Percentiles rank a stretch among this genome's conserved stretches.
phyloP scores from a whole-genome alignment of 306 rosid species.

The Sesbania bispinosa region DNA sequence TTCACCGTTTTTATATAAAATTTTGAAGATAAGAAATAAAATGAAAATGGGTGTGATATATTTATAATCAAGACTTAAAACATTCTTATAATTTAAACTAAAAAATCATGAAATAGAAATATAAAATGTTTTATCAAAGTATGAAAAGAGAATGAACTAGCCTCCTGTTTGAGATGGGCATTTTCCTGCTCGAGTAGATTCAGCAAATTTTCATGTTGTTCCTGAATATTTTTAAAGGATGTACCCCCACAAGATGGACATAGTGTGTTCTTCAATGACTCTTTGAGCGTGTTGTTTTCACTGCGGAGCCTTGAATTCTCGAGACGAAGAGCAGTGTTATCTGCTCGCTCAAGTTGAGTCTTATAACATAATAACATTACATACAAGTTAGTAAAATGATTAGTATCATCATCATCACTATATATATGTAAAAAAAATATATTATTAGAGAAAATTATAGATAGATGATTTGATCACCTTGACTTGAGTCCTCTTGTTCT shows the following conservation, averaged over 20 bases:
- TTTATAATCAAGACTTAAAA: too few relatives aligned
- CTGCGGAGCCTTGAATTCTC: conserved; percentile 52
- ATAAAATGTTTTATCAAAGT: too few relatives aligned
- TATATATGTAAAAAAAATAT: too few relatives aligned
- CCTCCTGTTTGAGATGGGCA: conserved; percentile 54
- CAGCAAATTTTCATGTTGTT: conserved; percentile 25
- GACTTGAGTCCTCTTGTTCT: conserved; percentile 58
- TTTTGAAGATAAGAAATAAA: too few relatives aligned
- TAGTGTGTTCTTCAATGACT: conserved; percentile 35
- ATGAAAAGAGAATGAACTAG: background rate
- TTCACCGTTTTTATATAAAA: too few relatives aligned
- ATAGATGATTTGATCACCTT: conserved; percentile 43
- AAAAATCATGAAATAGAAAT: too few relatives aligned
- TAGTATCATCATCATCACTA: too few relatives aligned
- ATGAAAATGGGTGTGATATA: too few relatives aligned
- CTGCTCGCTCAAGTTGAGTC: conserved; percentile 44
- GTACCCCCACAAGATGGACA: conserved; percentile 71
- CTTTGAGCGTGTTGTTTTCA: conserved; percentile 45
- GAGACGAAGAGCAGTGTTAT: conserved; percentile 34
- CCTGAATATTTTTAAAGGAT: conserved; percentile 29
- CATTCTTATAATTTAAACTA: too few relatives aligned
- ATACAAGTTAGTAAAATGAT: background rate
- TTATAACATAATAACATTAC: conserved; percentile 22
- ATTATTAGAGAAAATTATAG: background rate
- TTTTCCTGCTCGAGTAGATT: conserved; percentile 44